Evolutionary conservation across 345 rosid genomes (phyloP), one percentile per base, ranked within the genome.

Genomic region (Salix dunnii): DNA sequence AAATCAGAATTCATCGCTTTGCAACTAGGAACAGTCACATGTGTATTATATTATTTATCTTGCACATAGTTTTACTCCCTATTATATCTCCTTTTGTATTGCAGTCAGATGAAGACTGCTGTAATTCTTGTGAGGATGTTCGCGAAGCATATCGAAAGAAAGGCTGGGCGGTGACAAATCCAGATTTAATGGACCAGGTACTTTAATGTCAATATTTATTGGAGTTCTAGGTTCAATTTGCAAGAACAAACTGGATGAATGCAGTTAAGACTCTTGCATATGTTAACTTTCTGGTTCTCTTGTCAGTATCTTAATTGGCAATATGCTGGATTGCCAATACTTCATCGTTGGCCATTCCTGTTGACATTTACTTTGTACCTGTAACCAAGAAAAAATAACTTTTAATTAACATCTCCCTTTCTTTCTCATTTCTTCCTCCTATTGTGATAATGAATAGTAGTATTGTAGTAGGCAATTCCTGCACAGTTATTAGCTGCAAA

Each of bases 121-220:
- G 98, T 79, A 92, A 92, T 85, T 68, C 86, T 53, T 94, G 97
- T 76, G 98, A 94, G 81, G 98, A 92, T 46, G 97, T 94, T 76
- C 98, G 92, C 76, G 97, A 92, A 88, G 97, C 98, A 79, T 94
- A 94, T 80, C 82, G 93, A 80, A 92, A 89, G 88, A 94, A 94
- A 88, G 98, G 98, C 33, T 94, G 97, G 98, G 96, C 91, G 0
- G 49, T 94, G 68, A 82, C 97, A 62, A 90, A 92, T 87, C 94
- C 94, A 14, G 96, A 94, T 82, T 51, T 82, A 77, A 86, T 94
- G 76, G 97, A 92, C 82, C 98, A 96, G 98, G 99, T 96, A 36
- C 70, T 87, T 71, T 33, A 48, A 73, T 55, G 31, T 38, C 2
- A 11, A 53, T 35, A 68, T 58, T 27, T 27, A 3, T 18, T 25